Conservation (phyloP, 352 stramenopile species). For the Saprolegnia parasitica region DNA sequence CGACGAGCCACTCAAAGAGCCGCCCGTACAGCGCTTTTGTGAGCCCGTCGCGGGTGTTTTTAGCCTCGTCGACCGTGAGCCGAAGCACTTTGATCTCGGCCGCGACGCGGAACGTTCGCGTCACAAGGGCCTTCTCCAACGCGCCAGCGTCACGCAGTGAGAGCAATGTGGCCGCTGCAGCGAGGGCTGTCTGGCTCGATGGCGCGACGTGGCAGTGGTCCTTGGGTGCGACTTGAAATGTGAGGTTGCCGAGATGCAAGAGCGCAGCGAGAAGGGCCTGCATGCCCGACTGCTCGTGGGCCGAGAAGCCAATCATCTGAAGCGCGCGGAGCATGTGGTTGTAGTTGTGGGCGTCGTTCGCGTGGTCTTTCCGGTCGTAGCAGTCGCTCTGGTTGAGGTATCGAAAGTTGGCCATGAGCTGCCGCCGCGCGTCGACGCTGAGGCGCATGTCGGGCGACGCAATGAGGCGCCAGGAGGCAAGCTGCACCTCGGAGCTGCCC, state of each 20-base stretch:
- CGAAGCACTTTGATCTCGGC: constrained; percentile 84
- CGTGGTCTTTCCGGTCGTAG: constrained; percentile 67
- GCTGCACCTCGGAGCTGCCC: constrained; percentile 44
- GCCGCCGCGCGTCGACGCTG: constrained; percentile 39
- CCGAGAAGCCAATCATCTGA: constrained; percentile 77
- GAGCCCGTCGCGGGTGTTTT: constrained; percentile 75
- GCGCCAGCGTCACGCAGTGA: constrained; percentile 47
- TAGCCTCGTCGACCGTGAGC: constrained; percentile 72
- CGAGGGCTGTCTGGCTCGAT: constrained; percentile 61
- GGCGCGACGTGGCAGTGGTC: constrained; percentile 34
- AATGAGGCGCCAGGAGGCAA: constrained; percentile 59
- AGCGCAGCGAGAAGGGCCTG: constrained; percentile 78
- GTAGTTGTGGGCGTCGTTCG: constrained; percentile 75
- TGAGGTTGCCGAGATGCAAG: constrained; percentile 87
- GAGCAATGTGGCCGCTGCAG: constrained; percentile 64
- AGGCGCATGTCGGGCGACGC: constrained; percentile 43
- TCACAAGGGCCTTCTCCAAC: constrained; percentile 66
- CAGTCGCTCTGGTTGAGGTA: constrained; percentile 86
- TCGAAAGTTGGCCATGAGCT: constrained; percentile 63
- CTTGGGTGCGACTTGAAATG: constrained; percentile 44
- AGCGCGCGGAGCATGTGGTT: constrained; percentile 73
- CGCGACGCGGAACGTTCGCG: constrained; percentile 72
- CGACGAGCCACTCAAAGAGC: constrained; percentile 89
- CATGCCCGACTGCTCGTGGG: constrained; percentile 64
- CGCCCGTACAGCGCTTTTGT: constrained; percentile 84